Base-by-base conservation (phyloP, 257 asterid genomes). In the Henckelia pumila region DNA sequence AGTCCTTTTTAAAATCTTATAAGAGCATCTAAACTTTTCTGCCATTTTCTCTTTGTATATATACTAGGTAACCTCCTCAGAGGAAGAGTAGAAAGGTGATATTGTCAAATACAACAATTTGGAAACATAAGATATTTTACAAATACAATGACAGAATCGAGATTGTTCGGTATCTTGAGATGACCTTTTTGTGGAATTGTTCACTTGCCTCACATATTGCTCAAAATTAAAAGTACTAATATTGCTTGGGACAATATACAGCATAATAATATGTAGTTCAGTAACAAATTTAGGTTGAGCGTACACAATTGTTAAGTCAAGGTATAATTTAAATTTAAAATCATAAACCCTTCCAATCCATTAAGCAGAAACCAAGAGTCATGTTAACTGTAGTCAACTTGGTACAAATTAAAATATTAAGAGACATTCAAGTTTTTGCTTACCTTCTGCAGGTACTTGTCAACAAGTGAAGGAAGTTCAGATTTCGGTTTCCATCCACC, bases 401-500 rank as follows among this genome's bases (percentile, higher is more conserved):
- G 40, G n/a, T 23, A 66, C 26, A 40, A 11, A 63, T 23, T 10
- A 22, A 56, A 61, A 17, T 25, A 20, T 2, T 52, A 23, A 21
- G n/a, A 33, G 7, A 6, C 30, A 30, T 59, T 50, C 23, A 40
- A 10, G 50, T 3, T 32, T 60, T 9, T 64, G 47, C 29, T 71
- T 64, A 90, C 97, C 96, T 90, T 80, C 72, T 56, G 82, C 8
- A 93, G 61, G 73, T 88, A 93, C 97, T 86, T 92, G 23, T 88
- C 89, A 56, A 93, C 95, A 22, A 93, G 79, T 13, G 89, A 82
- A 67, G 97, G 98, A 69, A 90, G 81, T 65, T 93, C 94, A 14
- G 97, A 89, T 80, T 93, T 93, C 1, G 98, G 98, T 73, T 80
- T 93, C 98, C 98, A 93, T 71, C 98, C 98, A 71, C 98, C 98